These are phyloP conservation scores for Pseudocercospora macadamiae DNA, from an alignment of 2,329 filamentous ascomycete species.

Conservation along the genomic window DNA sequence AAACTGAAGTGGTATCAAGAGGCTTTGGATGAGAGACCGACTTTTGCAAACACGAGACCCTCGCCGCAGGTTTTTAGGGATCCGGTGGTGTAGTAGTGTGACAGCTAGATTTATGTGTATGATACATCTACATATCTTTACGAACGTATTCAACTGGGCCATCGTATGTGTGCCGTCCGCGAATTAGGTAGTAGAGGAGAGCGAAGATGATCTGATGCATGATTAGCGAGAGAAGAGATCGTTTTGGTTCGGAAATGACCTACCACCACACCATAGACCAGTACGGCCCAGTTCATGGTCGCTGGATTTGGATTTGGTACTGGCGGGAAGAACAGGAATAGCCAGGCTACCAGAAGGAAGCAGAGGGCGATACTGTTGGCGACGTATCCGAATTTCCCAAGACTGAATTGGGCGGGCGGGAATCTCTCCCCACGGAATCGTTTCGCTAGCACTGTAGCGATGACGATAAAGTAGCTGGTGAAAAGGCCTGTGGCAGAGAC, in stretches of 20 bases:
- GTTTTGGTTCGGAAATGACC: neutral
- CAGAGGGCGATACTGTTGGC: constrained; percentile 26
- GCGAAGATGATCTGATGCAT: constrained; percentile 19
- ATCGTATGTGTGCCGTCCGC: constrained; percentile 28
- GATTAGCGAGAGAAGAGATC: constrained; percentile 4
- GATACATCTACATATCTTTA: constrained; percentile 18
- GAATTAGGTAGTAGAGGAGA: constrained; percentile 23
- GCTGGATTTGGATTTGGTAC: constrained; percentile 29
- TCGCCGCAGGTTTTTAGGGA: constrained; percentile 41
- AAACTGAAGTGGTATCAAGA: constrained; percentile 50
- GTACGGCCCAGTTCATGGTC: constrained; percentile 36
- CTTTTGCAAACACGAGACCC: constrained; percentile 41
- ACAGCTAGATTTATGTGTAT: neutral
- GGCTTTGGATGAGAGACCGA: constrained; percentile 48
- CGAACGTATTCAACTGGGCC: constrained; percentile 29
- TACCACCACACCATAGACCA: constrained; percentile 30
- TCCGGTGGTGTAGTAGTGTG: constrained; percentile 39
- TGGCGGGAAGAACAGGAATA: constrained; percentile 32
- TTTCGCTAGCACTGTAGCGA: constrained; percentile 28
- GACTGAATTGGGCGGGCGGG: constrained; percentile 27
- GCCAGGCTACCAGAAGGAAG: constrained; percentile 25
- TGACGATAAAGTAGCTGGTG: constrained; percentile 29
- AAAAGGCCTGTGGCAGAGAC: constrained; percentile 36
- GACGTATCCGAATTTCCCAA: constrained; percentile 36
- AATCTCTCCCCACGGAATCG: constrained; percentile 28